phyloP scores from a whole-genome alignment of 345 rosid species.

The Erucastrum elatum region DNA sequence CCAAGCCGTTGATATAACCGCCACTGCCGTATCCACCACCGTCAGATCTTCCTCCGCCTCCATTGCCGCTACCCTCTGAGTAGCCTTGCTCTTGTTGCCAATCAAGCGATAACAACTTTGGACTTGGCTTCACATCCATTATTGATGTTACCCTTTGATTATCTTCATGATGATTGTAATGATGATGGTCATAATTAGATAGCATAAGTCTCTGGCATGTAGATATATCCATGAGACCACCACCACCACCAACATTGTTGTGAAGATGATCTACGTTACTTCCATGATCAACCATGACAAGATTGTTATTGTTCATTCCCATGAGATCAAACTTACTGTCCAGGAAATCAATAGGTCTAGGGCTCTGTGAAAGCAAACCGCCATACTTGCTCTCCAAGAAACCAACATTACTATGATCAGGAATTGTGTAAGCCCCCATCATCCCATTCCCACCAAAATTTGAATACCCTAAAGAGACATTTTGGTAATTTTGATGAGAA shows the following conservation, averaged over 20 bases:
- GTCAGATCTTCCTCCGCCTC: constrained; percentile 27
- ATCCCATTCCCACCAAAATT: constrained; percentile 35
- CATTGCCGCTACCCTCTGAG: constrained; percentile 41
- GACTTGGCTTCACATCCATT: constrained; percentile 71
- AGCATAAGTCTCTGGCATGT: constrained; percentile 60
- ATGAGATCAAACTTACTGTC: constrained; percentile 41
- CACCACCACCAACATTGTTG: constrained; percentile 23
- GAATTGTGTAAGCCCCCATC: constrained; percentile 34
- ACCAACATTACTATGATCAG: constrained; percentile 34
- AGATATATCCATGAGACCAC: constrained; percentile 54
- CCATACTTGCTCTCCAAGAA: constrained; percentile 42
- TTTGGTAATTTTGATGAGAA: constrained; percentile 39
- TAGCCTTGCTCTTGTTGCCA: constrained; percentile 85
- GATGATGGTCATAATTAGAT: constrained; percentile 47
- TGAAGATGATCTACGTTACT: constrained; percentile 34
- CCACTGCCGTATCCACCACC: constrained; percentile 39
- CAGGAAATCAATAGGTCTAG: constrained; percentile 45
- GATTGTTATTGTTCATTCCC: constrained; percentile 37
- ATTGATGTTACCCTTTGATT: constrained; percentile 40
- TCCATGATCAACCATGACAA: constrained; percentile 36
- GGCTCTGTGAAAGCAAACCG: constrained; percentile 29
- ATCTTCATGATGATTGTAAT: constrained; percentile 47
- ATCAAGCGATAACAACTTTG: constrained; percentile 69
- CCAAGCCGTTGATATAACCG: constrained; percentile 37
- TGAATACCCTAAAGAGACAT: constrained; percentile 24